Evolutionary conservation across 176 grass and related monocot species (phyloP), one percentile per base, ranked within the genome.

Genomic region (Otatea glauca): DNA sequence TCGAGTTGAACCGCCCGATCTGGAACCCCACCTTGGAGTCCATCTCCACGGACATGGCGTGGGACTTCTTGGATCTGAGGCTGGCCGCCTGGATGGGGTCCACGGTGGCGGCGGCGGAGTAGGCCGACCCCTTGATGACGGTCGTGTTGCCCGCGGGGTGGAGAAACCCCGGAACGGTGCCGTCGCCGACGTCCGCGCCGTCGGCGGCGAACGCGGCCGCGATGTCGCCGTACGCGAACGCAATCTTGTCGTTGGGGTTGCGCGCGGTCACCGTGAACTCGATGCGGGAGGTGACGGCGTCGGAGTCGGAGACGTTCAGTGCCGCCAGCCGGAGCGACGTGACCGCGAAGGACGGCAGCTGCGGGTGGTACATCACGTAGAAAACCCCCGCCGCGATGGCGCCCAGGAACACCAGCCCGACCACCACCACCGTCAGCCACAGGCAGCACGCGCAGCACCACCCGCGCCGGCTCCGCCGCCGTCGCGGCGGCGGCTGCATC

Each of bases 321-420:
- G 76, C 79, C 23, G 85, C 80, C 41, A 98, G 93, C 3, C 74
- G 91, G n/a, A 94, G 82, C 75, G 96, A 95, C 4, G 89, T 88
- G 61, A 98, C 91, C 21, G 91, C 79, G 90, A 98, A 98, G 38
- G 65, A 77, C 0, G 96, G 96, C 16, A 81, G 71, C 61, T 74
- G 91, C 72, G 96, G 96, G 83, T 80, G 96, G 91, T 93, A 98
- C 63, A 90, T 65, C 72, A 98, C 91, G 76, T 98, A 98, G 70
- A 98, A 80, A 11, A 90, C 87, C 9, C 96, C 96, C 55, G 93
- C 88, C 2, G 93, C 89, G 77, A 98, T 90, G 81, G 93, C 96
- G 43, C 88, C 56, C 20, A 96, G 88, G 90, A 96, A 88, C 56
- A 85, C 89, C 43, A 99, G 84, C 1, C 80, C 93, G 32, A 94